A percentile compares a stretch with the other conserved stretches of the same genome.
Evolutionary conservation across 2,329 filamentous ascomycete species (phyloP).

Genomic region (Fusarium palustre): DNA sequence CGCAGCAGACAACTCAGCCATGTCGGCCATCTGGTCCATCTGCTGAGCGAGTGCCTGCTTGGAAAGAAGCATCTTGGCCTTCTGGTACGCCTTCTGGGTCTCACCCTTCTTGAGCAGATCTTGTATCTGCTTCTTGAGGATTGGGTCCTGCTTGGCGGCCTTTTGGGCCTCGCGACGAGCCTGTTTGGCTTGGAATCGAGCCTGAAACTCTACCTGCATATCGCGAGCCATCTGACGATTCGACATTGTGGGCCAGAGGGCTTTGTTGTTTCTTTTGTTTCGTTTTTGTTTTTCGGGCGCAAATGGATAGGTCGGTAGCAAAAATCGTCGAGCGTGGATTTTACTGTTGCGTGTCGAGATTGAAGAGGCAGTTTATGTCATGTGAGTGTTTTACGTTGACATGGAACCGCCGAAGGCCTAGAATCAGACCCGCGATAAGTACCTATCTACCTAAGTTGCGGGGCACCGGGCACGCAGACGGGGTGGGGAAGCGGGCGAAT

Average conservation of each 20-base stretch:
- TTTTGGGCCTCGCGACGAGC: constrained; percentile 71
- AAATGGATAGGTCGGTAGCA: background rate
- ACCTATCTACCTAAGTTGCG: constrained; percentile 12
- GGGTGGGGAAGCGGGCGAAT: constrained; percentile 37
- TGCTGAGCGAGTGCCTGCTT: constrained; percentile 72
- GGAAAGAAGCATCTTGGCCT: constrained; percentile 71
- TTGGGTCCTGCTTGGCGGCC: constrained; percentile 69
- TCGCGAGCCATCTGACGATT: constrained; percentile 70
- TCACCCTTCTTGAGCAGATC: constrained; percentile 72
- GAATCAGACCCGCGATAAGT: constrained; percentile 25
- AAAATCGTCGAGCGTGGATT: background rate
- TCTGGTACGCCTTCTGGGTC: constrained; percentile 72
- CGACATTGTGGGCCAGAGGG: constrained; percentile 59
- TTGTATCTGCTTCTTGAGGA: constrained; percentile 72
- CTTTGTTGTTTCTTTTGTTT: no score
- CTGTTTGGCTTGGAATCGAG: constrained; percentile 72
- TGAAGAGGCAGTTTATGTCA: constrained; percentile 33
- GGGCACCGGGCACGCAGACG: constrained; percentile 31
- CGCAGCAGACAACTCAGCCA: constrained; percentile 69
- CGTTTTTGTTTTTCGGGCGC: background rate
- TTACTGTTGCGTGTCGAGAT: constrained; percentile 1
- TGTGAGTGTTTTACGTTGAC: constrained; percentile 42
- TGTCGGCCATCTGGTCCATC: constrained; percentile 74
- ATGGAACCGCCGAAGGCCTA: constrained; percentile 40
- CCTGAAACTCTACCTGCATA: constrained; percentile 73